Conservation (phyloP, 169 alveolate species). For the Plasmodium malariae region DNA sequence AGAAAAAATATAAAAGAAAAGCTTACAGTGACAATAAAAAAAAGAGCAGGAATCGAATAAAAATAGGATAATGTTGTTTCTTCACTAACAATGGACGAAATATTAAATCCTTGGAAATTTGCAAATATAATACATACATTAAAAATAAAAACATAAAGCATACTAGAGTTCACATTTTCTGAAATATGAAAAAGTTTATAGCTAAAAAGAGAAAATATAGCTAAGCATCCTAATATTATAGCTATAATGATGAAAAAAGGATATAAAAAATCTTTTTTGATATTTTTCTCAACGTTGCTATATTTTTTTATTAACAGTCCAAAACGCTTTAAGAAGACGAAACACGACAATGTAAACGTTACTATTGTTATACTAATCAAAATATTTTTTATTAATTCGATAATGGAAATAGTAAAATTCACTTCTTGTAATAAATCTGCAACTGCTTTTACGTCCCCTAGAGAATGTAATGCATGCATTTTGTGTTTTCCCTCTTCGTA, state of each 20-base stretch:
- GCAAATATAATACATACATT: slow-evolving; percentile 67
- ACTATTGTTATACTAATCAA: slow-evolving; percentile 18
- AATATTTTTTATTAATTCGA: slow-evolving; percentile 23
- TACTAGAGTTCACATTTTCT: slow-evolving; percentile 41
- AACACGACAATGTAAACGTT: slow-evolving; percentile 31
- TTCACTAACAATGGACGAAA: slow-evolving; percentile 32
- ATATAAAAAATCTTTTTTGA: slow-evolving; percentile 51
- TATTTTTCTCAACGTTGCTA: slow-evolving; percentile 54
- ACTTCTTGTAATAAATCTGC: slow-evolving; percentile 15
- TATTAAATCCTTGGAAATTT: slow-evolving; percentile 66
- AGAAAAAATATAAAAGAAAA: slow-evolving; percentile 52
- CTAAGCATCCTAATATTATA: slow-evolving; percentile 52
- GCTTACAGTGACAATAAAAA: slow-evolving; percentile 67
- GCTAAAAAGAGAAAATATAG: slow-evolving; percentile 37
- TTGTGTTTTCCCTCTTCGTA: slow-evolving; percentile 31
- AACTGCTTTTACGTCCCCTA: neutral
- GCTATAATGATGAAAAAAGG: slow-evolving; percentile 41
- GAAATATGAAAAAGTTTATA: slow-evolving; percentile 35
- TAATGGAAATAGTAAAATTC: slow-evolving; percentile 1
- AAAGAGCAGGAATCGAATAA: slow-evolving; percentile 34
- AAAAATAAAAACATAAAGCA: slow-evolving; percentile 48
- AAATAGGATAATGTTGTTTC: slow-evolving; percentile 21
- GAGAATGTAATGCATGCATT: neutral
- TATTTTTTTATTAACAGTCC: slow-evolving; percentile 72
- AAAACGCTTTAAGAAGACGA: slow-evolving; percentile 16